These are phyloP conservation scores for Dothiorella sarmentorum DNA, from an alignment of 2,329 filamentous ascomycete genomes.

Conservation along the genomic window DNA sequence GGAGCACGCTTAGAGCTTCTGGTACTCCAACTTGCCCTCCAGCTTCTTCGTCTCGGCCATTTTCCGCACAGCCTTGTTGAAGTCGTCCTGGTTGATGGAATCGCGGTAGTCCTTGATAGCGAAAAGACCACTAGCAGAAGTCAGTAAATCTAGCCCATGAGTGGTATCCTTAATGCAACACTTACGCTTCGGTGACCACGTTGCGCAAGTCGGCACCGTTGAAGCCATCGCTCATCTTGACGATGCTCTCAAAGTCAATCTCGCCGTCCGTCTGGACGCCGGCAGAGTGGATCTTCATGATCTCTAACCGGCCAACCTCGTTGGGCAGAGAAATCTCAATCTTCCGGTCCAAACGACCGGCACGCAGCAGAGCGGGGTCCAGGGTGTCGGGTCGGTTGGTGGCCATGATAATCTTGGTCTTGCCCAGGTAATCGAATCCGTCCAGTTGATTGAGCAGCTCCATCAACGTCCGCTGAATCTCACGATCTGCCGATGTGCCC, in stretches of 20 bases:
- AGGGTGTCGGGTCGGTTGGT: slow-evolving; percentile 96
- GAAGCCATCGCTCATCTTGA: slow-evolving; percentile 99
- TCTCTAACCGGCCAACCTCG: slow-evolving; percentile 92
- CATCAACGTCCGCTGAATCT: slow-evolving; percentile 98
- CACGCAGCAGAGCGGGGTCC: slow-evolving; percentile 86
- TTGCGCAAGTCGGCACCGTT: slow-evolving; percentile 98
- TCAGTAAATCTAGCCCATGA: slow-evolving; percentile 25
- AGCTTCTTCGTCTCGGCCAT: slow-evolving; percentile 97
- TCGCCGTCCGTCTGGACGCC: slow-evolving; percentile 88
- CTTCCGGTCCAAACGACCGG: slow-evolving; percentile 91
- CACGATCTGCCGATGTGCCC: slow-evolving; percentile 93
- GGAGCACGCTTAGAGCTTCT: slow-evolving; percentile 70
- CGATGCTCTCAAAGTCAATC: slow-evolving; percentile 97
- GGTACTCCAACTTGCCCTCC: slow-evolving; percentile 96
- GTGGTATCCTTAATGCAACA: slow-evolving; percentile 27
- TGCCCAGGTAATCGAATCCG: slow-evolving; percentile 97
- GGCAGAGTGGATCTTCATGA: slow-evolving; percentile 93
- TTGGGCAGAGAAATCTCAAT: slow-evolving; percentile 97
- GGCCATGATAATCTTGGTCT: slow-evolving; percentile 99
- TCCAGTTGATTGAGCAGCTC: slow-evolving; percentile 97
- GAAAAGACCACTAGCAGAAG: slow-evolving; percentile 71
- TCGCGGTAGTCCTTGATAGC: slow-evolving; percentile 98
- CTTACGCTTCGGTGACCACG: slow-evolving; percentile 96
- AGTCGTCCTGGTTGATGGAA: slow-evolving; percentile 95
- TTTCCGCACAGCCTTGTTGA: slow-evolving; percentile 98